Evolutionary conservation across 164 flowering plant genomes (phyloP).

Genomic region (Platanus orientalis): DNA sequence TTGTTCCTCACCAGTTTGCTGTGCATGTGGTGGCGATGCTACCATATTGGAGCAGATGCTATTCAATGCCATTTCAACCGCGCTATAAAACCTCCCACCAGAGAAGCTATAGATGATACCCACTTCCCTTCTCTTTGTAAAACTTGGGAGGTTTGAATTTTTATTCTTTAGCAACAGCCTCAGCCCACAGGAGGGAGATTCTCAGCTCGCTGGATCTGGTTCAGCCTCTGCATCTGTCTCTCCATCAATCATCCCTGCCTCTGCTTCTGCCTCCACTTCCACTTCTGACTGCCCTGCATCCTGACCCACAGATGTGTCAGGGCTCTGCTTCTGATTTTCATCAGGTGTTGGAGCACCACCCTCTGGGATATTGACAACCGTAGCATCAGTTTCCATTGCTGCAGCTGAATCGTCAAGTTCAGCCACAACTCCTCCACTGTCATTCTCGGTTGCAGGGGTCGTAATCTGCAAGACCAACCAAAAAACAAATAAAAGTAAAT

Average conservation of each 20-base stretch:
- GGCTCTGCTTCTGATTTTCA: constrained; percentile 56
- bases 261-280: constrained; percentile 51
- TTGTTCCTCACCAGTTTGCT: no score
- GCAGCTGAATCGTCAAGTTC: constrained; percentile 53
- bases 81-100: no score
- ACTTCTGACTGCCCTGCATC: constrained; percentile 65
- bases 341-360: constrained; percentile 56
- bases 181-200: no score
- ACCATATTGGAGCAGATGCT: no score
- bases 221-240: constrained; percentile 72
- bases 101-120: no score
- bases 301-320: constrained; percentile 52
- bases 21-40: no score
- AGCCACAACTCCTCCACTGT: constrained; percentile 49
- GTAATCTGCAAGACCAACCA: constrained; percentile 33
- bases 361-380: constrained; percentile 37
- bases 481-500: constrained; percentile 5
- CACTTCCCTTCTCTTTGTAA: no score
- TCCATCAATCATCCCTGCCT: constrained; percentile 54
- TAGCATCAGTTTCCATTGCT: constrained; percentile 58
- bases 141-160: no score
- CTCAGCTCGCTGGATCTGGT: no score
- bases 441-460: constrained; percentile 55
- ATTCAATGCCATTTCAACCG: no score
- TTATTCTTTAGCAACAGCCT: no score